Base-by-base conservation (phyloP, 2,329 filamentous ascomycete species). In the Alternaria angustiovoidea region DNA sequence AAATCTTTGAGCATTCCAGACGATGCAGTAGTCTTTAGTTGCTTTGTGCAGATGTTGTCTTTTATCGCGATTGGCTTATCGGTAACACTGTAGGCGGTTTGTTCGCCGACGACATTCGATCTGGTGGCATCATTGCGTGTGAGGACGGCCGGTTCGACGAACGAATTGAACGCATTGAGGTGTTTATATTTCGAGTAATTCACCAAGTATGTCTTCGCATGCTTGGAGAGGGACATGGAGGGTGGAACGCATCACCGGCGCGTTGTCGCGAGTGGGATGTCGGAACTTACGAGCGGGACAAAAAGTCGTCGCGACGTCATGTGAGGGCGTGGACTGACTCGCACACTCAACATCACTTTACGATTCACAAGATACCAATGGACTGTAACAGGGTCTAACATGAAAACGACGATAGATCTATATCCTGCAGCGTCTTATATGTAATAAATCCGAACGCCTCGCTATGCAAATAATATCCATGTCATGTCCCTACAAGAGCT, bases 1-100 rank as follows among this genome's bases (percentile, higher is more conserved):
- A 94, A 92, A 62, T 82, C 83, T 30, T 70, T 70, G 41, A 98
- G 86, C 55, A 93, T 91, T 20, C 81, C 81, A 2, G 94, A 97
- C 64, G 88, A 92, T 79, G 93, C 96, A 80, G 94, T 96, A 24
- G 94, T 97, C 14, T 76, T 79, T 8, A 78, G 61, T 7, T 75
- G 71, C 18, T 67, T 71, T 6, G 82, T 83, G 69, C 80, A 80
- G 47, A 85, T 85, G 66, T 85, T 85, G 73, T 84, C 83, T 67
- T 85, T 85, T 56, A 85, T 65, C 8, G 80, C 81, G 44, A 85
- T 76, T 8, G 79, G 71, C 47, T 70, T 77, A 56, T 79, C 79
- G 32, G 14, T 11, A 20, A 49, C 20, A 20, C 46, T 38, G 46
- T n/a, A 24, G 18, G 39, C 32, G 32, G 46, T 8, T n/a, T 49